These are phyloP conservation scores for Prunus campanulata DNA, from an alignment of 306 rosid species.

Conservation along the genomic window DNA sequence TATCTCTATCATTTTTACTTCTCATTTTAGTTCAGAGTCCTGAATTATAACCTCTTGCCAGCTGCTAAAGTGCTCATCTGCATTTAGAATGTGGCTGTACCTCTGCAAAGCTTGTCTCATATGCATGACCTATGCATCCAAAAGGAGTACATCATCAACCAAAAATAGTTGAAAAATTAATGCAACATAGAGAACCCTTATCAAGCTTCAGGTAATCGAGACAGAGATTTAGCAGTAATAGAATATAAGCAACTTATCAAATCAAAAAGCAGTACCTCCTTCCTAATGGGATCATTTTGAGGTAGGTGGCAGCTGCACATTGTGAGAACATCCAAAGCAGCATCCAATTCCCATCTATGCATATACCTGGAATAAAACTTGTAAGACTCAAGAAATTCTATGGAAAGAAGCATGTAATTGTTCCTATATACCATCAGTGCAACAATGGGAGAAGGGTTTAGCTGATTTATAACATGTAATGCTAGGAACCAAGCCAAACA, in stretches of 20 bases:
- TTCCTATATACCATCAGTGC: not conserved
- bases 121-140: conserved; percentile 65
- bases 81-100: conserved; percentile 80
- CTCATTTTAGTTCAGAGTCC: conserved; percentile 13
- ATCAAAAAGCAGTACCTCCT: conserved; percentile 53
- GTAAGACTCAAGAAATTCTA: not conserved
- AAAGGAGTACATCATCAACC: conserved; percentile 31
- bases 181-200: not conserved
- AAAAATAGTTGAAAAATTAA: conserved; percentile 7
- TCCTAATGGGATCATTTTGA: conserved; percentile 52
- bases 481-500: not conserved
- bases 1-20: conserved; percentile 12
- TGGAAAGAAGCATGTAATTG: conserved; percentile 1
- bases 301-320: conserved; percentile 98
- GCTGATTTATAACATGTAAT: not conserved
- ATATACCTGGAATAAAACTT: conserved; percentile 56
- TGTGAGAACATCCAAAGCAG: conserved; percentile 94
- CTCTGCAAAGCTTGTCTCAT: conserved; percentile 88
- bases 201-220: conserved; percentile 7
- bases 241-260: conserved; percentile 18
- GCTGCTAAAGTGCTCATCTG: conserved; percentile 83
- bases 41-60: conserved; percentile 86
- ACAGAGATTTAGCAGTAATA: conserved; percentile 9
- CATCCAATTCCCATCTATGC: conserved; percentile 87
- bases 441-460: not conserved